Base-by-base conservation (phyloP, 805 yeast species). In the Cyberlindnera mississippiensis region DNA sequence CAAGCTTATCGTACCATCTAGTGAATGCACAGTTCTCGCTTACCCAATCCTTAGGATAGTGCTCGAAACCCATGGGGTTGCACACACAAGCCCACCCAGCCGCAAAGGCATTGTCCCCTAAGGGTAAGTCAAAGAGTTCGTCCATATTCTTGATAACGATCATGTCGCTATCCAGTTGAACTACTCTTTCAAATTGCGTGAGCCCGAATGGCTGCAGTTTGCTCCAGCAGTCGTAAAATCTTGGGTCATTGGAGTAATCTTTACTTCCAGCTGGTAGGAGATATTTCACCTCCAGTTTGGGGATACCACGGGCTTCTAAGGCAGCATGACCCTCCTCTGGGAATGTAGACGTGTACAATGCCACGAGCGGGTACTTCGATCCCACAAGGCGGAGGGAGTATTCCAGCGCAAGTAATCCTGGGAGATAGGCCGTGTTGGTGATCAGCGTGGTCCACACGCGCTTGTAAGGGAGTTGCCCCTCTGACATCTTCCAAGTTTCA, bases 11-110 rank as follows among this genome's bases (percentile, higher is more conserved):
- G 17, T 54, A 40, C 50, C 68, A 69, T 44, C 64, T 54, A 2
- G 80, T 68, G 49, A 66, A 77, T 3, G 73, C 69, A 50, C 84
- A 78, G 53, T 77, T 76, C 39, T 61, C 66, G 3, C 64, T 61
- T 9, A 64, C 48, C 83, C 84, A 78, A 47, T 74, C 66, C 35
- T 54, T 45, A 13, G 84, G 84, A 44, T 78, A 78, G 53, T 78
- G 80, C 1, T 66, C 48, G 46, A 71, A 68, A 16, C 67, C 54
- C 58, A 69, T 64, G 4, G 84, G 84, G 49, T 78, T 78, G 59
- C 84, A 78, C 17, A 76, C 79, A 57, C 84, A 78, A 3, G 83
- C 82, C 48, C 77, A 78, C 10, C 74, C 56, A 0, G 82, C 81
- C 0, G 81, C 84, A 59, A 78, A 76, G 4, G 64, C 69, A 9